Percentiles rank a stretch among this genome's conserved stretches.
Conservation (phyloP, 2,329 filamentous ascomycete genomes). For the Paramyrothecium sp. region DNA sequence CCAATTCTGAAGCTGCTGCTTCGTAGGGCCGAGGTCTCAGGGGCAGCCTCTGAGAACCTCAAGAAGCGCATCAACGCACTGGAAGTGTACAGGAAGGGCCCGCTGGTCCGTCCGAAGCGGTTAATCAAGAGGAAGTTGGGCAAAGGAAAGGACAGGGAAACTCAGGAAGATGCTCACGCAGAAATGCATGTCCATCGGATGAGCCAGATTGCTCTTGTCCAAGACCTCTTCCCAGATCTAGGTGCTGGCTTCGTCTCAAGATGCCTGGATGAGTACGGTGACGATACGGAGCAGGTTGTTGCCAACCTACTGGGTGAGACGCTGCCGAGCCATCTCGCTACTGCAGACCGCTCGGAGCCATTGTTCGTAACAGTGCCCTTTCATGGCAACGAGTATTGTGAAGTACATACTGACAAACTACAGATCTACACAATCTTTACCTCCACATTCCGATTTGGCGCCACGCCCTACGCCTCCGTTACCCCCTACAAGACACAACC, state of each 20-base stretch:
- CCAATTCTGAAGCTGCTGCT: slow-evolving; percentile 67
- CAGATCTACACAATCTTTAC: slow-evolving; percentile 24
- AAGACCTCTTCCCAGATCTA: slow-evolving; percentile 87
- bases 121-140: slow-evolving; percentile 54
- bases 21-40: slow-evolving; percentile 48
- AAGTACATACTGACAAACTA: slow-evolving; percentile 11
- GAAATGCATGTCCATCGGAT: slow-evolving; percentile 75
- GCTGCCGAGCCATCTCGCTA: slow-evolving; percentile 66
- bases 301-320: slow-evolving; percentile 78
- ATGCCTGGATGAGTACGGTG: slow-evolving; percentile 75
- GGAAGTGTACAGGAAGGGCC: slow-evolving; percentile 57
- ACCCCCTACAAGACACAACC: slow-evolving; percentile 63
- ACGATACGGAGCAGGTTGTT: slow-evolving; percentile 77
- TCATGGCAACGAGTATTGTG: background rate
- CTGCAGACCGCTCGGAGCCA: slow-evolving; percentile 62
- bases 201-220: slow-evolving; percentile 84
- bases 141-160: slow-evolving; percentile 61
- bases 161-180: slow-evolving; percentile 32
- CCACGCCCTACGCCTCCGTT: slow-evolving; percentile 59
- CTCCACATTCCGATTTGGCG: slow-evolving; percentile 40
- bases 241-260: slow-evolving; percentile 79
- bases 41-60: slow-evolving; percentile 51
- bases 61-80: slow-evolving; percentile 61
- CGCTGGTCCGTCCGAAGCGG: slow-evolving; percentile 48
- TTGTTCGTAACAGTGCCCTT: slow-evolving; percentile 42